Evolutionary conservation across 2,329 filamentous ascomycete genomes (phyloP), one percentile per base, ranked within the genome.

Genomic region (Penicillium sp.): DNA sequence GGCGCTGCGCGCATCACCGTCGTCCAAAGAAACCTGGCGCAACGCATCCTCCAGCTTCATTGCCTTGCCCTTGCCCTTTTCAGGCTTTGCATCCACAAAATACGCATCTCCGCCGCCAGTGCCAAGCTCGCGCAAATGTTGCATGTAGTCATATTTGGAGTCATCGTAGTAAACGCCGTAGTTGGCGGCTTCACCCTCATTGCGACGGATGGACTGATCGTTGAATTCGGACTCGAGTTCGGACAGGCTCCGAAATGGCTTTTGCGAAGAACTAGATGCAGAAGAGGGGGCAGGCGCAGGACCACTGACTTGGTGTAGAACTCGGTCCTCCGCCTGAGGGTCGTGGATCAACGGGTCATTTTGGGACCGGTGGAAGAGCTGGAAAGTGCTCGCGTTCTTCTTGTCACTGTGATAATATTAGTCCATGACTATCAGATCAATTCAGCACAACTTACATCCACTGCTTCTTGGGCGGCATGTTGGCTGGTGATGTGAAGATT

Each of bases 291-390:
- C 55, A 54, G 58, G 46, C 28, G 64, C 54, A 50, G 68, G 65
- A 46, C 77, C 73, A 24, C 67, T 66, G 49, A 81, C 73, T 59
- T 81, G 89, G 67, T 93, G 88, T 57, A 98, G 83, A 66, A 98
- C 87, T 83, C 95, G 93, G 59, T 89, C 86, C 42, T 92, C 88
- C 47, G 89, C 91, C 64, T 85, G 81, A 63, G 86, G 81, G 76
- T 98, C 91, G 80, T 98, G 87, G 69, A 98, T 96, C 63, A 92
- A 83, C 41, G 95, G 93, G 71, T 98, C 93, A 82, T 96, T 89
- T 74, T 98, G 95, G 29, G 92, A 89, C 66, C 93, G 89, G 75
- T 96, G 89, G 63, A 97, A 89, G 68, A 98, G 87, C 61, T 87
- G 87, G 74, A 95, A 97, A 74, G 91, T 93, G 69, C 88, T 87